Evolutionary conservation across 2,329 filamentous ascomycete genomes (phyloP).

Genomic region (Metarhizium sp.): DNA sequence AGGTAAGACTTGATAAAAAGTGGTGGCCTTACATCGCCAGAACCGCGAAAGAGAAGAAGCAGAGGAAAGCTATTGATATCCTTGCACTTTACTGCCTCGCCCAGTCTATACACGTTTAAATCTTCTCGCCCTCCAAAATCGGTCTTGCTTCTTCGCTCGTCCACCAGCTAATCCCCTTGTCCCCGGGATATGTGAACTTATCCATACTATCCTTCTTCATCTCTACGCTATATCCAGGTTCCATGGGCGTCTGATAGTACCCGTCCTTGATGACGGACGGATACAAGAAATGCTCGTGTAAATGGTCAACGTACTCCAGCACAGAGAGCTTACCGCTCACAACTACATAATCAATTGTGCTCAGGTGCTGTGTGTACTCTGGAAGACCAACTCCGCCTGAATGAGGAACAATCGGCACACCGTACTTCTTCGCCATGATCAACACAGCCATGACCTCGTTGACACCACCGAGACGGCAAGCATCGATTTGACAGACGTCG

Average conservation of each 20-base stretch:
- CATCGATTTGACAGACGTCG: conserved; percentile 83
- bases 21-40: no score
- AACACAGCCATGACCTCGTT: conserved; percentile 90
- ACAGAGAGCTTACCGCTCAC: conserved; percentile 74
- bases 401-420: conserved; percentile 79
- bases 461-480: conserved; percentile 80
- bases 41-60: no score
- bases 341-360: conserved; percentile 86
- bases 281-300: conserved; percentile 88
- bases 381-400: conserved; percentile 83
- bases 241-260: conserved; percentile 76
- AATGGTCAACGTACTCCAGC: conserved; percentile 84
- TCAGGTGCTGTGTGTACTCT: conserved; percentile 89
- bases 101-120: conserved; percentile 22
- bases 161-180: conserved; percentile 79
- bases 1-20: no score
- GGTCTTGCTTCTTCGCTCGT: conserved; percentile 65
- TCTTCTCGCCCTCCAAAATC: conserved; percentile 57
- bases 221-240: conserved; percentile 84
- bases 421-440: conserved; percentile 71
- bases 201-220: conserved; percentile 90
- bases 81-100: neutral
- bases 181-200: conserved; percentile 64
- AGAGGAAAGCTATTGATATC: neutral
- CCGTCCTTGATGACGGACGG: conserved; percentile 73